Evolutionary conservation across 805 yeast genomes (phyloP).

Genomic region (Dipodascopsis tothii): DNA sequence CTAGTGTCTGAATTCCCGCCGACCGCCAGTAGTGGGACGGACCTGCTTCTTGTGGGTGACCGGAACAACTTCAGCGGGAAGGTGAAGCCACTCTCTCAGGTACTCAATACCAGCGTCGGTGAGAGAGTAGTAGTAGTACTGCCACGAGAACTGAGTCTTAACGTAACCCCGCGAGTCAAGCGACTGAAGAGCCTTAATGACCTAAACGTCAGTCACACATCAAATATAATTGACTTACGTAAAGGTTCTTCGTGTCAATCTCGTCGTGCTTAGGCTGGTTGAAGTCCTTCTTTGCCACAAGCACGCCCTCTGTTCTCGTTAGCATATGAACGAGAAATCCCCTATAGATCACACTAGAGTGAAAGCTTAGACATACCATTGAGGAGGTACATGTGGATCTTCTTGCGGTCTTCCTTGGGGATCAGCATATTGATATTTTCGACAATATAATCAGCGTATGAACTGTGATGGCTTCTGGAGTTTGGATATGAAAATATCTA

Average conservation of each 20-base stretch:
- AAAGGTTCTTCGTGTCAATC: slow-evolving; percentile 95
- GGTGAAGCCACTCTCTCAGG: slow-evolving; percentile 95
- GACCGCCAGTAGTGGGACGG: slow-evolving; percentile 46
- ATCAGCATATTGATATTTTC: too few relatives aligned
- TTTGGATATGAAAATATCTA: too few relatives aligned
- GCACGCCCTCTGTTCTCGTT: slow-evolving; percentile 84
- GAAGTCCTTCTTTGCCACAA: slow-evolving; percentile 94
- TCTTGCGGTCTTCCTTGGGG: slow-evolving; percentile 99
- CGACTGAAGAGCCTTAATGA: slow-evolving; percentile 97
- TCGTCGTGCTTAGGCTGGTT: slow-evolving; percentile 97
- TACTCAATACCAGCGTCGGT: slow-evolving; percentile 99
- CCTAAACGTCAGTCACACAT: slow-evolving; percentile 10
- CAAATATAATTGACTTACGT: slow-evolving; percentile 36
- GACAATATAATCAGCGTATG: too few relatives aligned
- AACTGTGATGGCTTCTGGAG: too few relatives aligned
- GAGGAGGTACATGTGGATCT: slow-evolving; percentile 98
- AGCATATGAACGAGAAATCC: slow-evolving; percentile 22
- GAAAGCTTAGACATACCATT: slow-evolving; percentile 68
- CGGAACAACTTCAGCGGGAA: slow-evolving; percentile 98
- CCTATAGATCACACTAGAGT: neutral
- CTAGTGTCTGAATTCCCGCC: slow-evolving; percentile 10
- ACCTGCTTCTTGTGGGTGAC: slow-evolving; percentile 93
- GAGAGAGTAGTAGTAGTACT: slow-evolving; percentile 99
- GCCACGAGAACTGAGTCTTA: slow-evolving; percentile 99
- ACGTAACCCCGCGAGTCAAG: slow-evolving; percentile 98